phyloP scores from a whole-genome alignment of 2,329 filamentous ascomycete genomes.

The Thielaviopsis punctulata region DNA sequence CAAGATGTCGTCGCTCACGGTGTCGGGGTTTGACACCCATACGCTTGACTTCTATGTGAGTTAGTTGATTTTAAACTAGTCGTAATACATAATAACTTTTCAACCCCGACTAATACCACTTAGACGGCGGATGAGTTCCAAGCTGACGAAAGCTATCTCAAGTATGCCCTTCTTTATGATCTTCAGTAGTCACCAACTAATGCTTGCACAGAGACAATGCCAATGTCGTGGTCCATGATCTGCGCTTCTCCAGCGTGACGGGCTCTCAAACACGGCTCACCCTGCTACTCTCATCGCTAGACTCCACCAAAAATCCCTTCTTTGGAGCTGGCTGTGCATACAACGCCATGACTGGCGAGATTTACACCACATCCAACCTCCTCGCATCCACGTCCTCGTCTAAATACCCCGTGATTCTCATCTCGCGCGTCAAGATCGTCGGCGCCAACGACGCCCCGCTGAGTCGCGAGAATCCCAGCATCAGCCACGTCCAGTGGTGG shows the following conservation, averaged over 20 bases:
- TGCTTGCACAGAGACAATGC: conserved; percentile 13
- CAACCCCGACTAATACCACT: background rate
- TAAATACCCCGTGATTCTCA: conserved; percentile 25
- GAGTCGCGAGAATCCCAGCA: conserved; percentile 12
- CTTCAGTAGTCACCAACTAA: background rate
- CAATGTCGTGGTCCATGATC: conserved; percentile 22
- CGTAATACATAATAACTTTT: background rate
- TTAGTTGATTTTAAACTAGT: background rate
- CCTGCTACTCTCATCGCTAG: conserved; percentile 24
- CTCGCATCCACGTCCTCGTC: conserved; percentile 22
- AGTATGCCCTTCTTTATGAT: background rate
- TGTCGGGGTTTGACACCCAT: background rate
- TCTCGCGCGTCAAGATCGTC: conserved; percentile 24
- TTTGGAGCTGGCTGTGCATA: conserved; percentile 30
- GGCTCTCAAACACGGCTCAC: conserved; percentile 21
- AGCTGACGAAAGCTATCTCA: background rate
- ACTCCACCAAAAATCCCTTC: conserved; percentile 26
- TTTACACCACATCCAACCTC: conserved; percentile 29
- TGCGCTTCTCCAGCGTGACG: conserved; percentile 20
- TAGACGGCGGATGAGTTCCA: background rate
- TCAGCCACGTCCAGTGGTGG: conserved; percentile 22
- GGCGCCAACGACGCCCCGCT: conserved; percentile 12
- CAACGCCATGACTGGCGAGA: conserved; percentile 21
- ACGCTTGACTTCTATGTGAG: conserved; percentile 1
- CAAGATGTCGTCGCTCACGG: background rate